Evolutionary conservation across 129 eudicot genomes (phyloP), one percentile per base, ranked within the genome.

Genomic region (Daucus carota): DNA sequence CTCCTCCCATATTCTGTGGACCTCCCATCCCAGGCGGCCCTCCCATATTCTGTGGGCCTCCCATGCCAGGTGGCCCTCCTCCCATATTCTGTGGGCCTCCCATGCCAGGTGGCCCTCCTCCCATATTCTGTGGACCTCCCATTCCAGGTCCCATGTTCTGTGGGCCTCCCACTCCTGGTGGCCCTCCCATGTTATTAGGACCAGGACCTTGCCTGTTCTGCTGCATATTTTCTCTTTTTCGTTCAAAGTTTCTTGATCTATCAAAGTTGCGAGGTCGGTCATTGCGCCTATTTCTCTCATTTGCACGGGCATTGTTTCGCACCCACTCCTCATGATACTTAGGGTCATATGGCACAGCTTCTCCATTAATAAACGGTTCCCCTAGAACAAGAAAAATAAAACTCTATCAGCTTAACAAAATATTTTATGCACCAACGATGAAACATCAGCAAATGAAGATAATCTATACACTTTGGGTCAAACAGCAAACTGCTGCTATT

Each of bases 301-400:
- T 87, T 68, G 97, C 96, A 34, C 92, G 84, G 22, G 92, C 85
- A 76, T 92, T 92, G 87, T 92, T 92, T 79, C 98, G 89, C 79
- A 89, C 88, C 98, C 98, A 94, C 74, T 91, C 97, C 80, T 91
- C 98, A n/a, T 94, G 98, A 77, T 94, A 94, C 84, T 94, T 94
- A 3, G 97, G 93, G 80, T 94, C 97, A 76, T 94, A 94, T 4
- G 98, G 98, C 5, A 94, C 98, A 48, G 98, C 93, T 74, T 77
- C 76, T 12, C 98, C 98, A 69, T 94, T 80, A 38, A 94, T 94
- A 75, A 94, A 91, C 4, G 98, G 98, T 79, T 94, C 98, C 54
- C 98, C 98, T 94, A 84, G 67, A 29, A 68, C 32, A 73, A n/a
- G 8, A 17, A 73, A 76, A 36, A 41, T 22, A 28, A 62, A 40